Evolutionary conservation across 2,329 filamentous ascomycete genomes (phyloP), one percentile per base, ranked within the genome.

Genomic region (Escovopsis sp.): DNA sequence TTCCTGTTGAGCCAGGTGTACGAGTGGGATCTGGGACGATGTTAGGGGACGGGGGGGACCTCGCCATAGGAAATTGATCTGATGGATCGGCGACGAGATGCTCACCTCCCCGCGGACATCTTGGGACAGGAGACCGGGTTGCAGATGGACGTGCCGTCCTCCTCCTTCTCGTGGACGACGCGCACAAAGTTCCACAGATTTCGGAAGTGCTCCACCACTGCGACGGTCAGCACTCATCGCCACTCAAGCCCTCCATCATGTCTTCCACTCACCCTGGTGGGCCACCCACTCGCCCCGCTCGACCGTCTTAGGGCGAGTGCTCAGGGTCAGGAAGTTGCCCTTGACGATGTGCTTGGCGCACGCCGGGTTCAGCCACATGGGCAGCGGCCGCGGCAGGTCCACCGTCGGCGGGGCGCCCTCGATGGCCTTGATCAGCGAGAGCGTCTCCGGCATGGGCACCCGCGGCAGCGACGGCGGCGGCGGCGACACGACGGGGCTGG

Each of bases 251-350:
- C 23, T 15, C 39, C 12, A 9, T 28, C 19, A 8, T 12, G 12
- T 35, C 26, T 43, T 12, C 15, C 33, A 15, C 11, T 8, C 48
- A 94, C 89, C 80, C 71, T 96, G 89, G 62, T 96, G 87, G 49
- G 89, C 88, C 53, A 95, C 75, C 89, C 89, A 96, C 64, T 96
- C 89, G 51, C 86, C 89, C 59, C 87, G 78, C 56, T 95, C 89
- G 40, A 96, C 85, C 47, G 91, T 88, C 67, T 89, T 88, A 26
- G 89, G 89, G 58, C 88, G 83, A 40, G 87, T 86, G 55, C 89
- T 94, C 48, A 96, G 67, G n/a, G 89, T 95, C 81, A 94, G 86
- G 59, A 96, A 95, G 66, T 95, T 96, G 44, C 89, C 89, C 69
- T 91, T 94, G 56, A 95, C 88, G 51, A 94, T 94, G 57, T 94